These are phyloP conservation scores for Allium sativum DNA, from an alignment of 106 monocot genomes.

Conservation along the genomic window DNA sequence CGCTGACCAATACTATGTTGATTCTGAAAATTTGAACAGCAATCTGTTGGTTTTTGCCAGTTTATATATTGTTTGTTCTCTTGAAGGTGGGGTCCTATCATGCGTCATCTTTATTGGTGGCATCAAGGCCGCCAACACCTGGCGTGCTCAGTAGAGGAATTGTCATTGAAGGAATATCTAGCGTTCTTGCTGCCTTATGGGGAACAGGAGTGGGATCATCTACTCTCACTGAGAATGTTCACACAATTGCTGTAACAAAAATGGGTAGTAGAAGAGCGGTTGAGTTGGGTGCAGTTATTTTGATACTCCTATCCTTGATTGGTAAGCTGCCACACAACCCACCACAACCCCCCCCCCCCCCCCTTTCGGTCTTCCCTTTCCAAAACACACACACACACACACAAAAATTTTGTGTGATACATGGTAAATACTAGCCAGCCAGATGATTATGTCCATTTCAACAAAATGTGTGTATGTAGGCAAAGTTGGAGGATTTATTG, in stretches of 20 bases:
- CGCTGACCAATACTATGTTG: no score
- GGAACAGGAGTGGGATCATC: slow-evolving; percentile 90
- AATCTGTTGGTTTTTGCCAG: no score
- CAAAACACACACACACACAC: no score
- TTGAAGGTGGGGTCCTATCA: slow-evolving; percentile 91
- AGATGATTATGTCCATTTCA: background rate
- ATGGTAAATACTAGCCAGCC: background rate
- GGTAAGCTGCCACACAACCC: no score
- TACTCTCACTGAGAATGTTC: slow-evolving; percentile 92
- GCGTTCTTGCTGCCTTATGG: slow-evolving; percentile 80
- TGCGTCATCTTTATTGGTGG: slow-evolving; percentile 87
- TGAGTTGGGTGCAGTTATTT: slow-evolving; percentile 68
- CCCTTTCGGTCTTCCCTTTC: no score
- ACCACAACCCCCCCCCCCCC: no score
- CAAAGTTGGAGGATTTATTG: slow-evolving; percentile 93
- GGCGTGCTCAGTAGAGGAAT: slow-evolving; percentile 94
- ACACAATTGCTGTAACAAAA: slow-evolving; percentile 97
- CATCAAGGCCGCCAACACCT: slow-evolving; percentile 77
- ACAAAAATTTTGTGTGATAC: background rate
- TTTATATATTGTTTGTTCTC: background rate
- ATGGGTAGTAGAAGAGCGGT: slow-evolving; percentile 94
- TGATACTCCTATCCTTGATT: slow-evolving; percentile 74
- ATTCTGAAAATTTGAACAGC: no score
- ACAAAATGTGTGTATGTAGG: slow-evolving; percentile 25
- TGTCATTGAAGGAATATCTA: slow-evolving; percentile 76